Percentiles rank a stretch among this genome's conserved stretches.
Evolutionary conservation across 306 rosid species (phyloP).

Genomic region (Coriaria nepalensis): DNA sequence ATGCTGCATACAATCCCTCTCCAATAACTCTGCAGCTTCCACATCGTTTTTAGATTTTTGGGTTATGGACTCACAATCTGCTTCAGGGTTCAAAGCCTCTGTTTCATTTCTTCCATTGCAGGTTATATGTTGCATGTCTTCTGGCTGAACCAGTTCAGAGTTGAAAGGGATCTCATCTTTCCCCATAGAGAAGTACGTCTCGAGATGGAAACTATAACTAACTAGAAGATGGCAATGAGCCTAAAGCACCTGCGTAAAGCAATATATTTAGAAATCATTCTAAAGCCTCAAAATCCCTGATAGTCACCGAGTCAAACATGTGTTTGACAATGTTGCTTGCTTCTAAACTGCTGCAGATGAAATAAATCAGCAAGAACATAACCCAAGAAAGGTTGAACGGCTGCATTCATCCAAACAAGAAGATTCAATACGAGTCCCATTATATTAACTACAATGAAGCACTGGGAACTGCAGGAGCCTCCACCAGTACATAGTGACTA

Average conservation of each 20-base stretch:
- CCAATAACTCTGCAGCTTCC: conserved; percentile 14
- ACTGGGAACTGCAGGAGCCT: conserved; percentile 49
- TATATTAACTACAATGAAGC: conserved; percentile 34
- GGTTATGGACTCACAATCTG: conserved; percentile 17
- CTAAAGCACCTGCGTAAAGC: conserved; percentile 57
- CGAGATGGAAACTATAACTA: conserved; percentile 20
- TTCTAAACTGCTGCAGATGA: conserved; percentile 58
- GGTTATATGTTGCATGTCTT: conserved; percentile 22
- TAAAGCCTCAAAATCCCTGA: conserved; percentile 39
- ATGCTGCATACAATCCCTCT: conserved; percentile 41
- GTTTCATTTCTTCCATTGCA: conserved; percentile 11
- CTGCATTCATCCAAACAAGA: conserved; percentile 74
- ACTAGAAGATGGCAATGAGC: conserved; percentile 31
- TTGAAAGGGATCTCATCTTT: conserved; percentile 39
- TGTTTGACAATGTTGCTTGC: conserved; percentile 49
- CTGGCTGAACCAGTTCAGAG: conserved; percentile 28
- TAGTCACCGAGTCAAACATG: conserved; percentile 61
- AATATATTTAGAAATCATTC: conserved; percentile 40
- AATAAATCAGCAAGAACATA: conserved; percentile 63
- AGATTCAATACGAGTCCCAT: conserved; percentile 39
- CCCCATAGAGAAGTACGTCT: conserved; percentile 28
- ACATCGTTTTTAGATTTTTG: conserved; percentile 23
- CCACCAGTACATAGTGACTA: conserved; percentile 41
- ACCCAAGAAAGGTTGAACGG: conserved; percentile 47
- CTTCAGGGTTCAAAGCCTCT: conserved; percentile 5